A percentile compares a stretch with the other conserved stretches of the same genome.
phyloP scores from a whole-genome alignment of 805 yeast species.

The Komagataella kurtzmanii region DNA sequence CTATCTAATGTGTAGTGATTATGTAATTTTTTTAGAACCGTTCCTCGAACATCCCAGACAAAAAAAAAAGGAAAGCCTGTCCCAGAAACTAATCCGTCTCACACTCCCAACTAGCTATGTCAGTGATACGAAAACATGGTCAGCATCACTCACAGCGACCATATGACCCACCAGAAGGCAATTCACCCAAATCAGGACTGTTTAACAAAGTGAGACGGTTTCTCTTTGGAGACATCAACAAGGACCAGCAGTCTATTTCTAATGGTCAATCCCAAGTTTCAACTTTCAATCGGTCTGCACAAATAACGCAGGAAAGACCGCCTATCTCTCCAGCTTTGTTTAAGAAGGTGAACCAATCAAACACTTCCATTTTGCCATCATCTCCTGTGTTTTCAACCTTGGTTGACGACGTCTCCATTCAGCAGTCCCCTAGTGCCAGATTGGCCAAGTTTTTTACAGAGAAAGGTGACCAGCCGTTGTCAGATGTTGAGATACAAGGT shows the following conservation, averaged over 20 bases:
- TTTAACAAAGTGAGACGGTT: neutral
- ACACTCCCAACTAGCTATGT: neutral
- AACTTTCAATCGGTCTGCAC: neutral
- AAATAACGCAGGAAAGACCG: neutral
- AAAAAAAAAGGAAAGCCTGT: neutral
- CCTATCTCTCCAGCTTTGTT: neutral
- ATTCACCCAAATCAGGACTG: neutral
- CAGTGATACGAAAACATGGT: neutral
- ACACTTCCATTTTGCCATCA: neutral
- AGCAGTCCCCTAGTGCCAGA: slow-evolving; percentile 36
- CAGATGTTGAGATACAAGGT: slow-evolving; percentile 73
- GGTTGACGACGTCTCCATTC: neutral
- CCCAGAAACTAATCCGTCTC: neutral
- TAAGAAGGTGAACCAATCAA: neutral
- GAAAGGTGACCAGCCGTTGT: slow-evolving; percentile 65
- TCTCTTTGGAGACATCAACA: neutral
- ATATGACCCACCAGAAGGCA: neutral
- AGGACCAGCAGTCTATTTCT: neutral
- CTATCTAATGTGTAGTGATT: neutral
- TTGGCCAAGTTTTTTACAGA: slow-evolving; percentile 57
- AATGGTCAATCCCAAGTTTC: neutral
- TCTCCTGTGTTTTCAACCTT: neutral
- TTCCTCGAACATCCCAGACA: neutral
- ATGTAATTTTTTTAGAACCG: neutral
- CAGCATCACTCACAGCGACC: neutral